Evolutionary conservation across 257 asterid species (phyloP).

Genomic region (Eustoma russellianum): DNA sequence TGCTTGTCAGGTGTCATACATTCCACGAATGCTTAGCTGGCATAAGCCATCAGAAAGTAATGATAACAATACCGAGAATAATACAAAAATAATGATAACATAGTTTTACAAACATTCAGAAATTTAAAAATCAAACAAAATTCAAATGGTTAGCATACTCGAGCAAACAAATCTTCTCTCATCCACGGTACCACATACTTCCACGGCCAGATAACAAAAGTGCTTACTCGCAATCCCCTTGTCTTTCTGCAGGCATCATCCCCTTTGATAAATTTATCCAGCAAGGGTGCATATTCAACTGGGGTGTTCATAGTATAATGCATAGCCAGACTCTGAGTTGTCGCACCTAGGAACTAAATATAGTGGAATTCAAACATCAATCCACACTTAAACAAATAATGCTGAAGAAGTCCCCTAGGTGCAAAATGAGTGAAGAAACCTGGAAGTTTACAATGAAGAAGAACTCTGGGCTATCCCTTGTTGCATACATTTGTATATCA

Average conservation of each 20-base stretch:
- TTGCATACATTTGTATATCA: conserved; percentile 54
- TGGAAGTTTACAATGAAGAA: conserved; percentile 78
- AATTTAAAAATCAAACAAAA: conserved; percentile 4
- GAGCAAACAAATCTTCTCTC: conserved; percentile 94
- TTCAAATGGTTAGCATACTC: conserved; percentile 49
- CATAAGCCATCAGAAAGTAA: background rate
- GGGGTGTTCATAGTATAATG: conserved; percentile 93
- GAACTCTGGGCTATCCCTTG: conserved; percentile 89
- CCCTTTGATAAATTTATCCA: conserved; percentile 17
- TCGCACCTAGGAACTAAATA: too few relatives aligned
- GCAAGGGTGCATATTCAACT: conserved; percentile 74
- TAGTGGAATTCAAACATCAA: too few relatives aligned
- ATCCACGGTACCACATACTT: conserved; percentile 98
- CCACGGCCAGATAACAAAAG: conserved; percentile 99
- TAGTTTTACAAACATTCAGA: background rate
- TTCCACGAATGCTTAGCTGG: conserved; percentile 1
- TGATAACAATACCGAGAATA: too few relatives aligned
- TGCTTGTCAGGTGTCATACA: too few relatives aligned
- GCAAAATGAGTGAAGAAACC: conserved; percentile 27
- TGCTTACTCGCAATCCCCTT: conserved; percentile 43
- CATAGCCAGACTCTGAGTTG: conserved; percentile 67
- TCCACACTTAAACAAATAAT: too few relatives aligned
- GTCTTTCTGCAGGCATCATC: conserved; percentile 81
- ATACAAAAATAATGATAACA: too few relatives aligned
- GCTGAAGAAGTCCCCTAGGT: background rate